Evolutionary conservation across 2,329 filamentous ascomycete genomes (phyloP).

Genomic region (Botrytis porri): DNA sequence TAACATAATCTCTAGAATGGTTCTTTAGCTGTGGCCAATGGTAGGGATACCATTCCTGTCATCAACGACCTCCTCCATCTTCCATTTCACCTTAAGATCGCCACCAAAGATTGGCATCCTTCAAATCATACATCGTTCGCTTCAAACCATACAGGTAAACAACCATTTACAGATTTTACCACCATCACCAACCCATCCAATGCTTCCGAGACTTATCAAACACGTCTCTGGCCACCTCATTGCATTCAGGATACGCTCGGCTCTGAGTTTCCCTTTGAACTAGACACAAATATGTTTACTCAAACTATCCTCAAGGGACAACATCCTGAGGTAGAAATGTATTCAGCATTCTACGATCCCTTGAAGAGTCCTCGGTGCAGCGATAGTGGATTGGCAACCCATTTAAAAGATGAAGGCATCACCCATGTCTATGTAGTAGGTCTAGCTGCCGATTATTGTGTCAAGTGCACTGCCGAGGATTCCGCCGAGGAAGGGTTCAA

Average conservation of each 20-base stretch:
- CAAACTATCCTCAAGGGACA: conserved; percentile 74
- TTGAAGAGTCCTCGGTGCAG: conserved; percentile 60
- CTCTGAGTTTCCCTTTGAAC: conserved; percentile 68
- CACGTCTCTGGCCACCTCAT: conserved; percentile 84
- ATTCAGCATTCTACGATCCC: conserved; percentile 83
- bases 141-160: conserved; percentile 65
- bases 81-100: conserved; percentile 71
- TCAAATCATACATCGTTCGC: conserved; percentile 83
- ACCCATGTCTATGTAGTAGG: conserved; percentile 85
- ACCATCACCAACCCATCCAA: conserved; percentile 66
- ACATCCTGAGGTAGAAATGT: conserved; percentile 79
- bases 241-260: conserved; percentile 76
- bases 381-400: conserved; percentile 60
- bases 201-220: conserved; percentile 58
- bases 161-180: conserved; percentile 63
- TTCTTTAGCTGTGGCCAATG: conserved; percentile 75
- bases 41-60: conserved; percentile 63
- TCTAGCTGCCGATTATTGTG: conserved; percentile 86
- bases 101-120: conserved; percentile 93
- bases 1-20: conserved; percentile 58
- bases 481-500: conserved; percentile 71
- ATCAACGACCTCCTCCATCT: conserved; percentile 73
- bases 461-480: conserved; percentile 77
- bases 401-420: conserved; percentile 56
- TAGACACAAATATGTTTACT: conserved; percentile 61